phyloP scores from a whole-genome alignment of 441 rosid genomes.

The Arabidopsis hybrid region DNA sequence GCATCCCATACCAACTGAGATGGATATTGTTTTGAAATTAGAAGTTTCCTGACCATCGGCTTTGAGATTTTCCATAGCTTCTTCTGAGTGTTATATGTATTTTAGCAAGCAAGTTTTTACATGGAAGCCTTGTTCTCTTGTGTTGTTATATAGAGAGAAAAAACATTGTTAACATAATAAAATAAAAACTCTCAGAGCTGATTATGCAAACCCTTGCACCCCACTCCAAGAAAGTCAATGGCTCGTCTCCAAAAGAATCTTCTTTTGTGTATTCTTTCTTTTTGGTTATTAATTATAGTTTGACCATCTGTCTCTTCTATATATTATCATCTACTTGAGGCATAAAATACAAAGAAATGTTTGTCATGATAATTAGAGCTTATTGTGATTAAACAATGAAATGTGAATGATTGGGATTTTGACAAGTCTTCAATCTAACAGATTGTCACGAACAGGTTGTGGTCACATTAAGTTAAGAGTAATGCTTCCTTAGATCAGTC shows the following conservation, averaged over 20 bases:
- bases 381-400: neutral
- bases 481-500: no score
- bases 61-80: slow-evolving; percentile 1
- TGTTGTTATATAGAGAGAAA: slow-evolving; percentile 17
- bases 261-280: neutral
- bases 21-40: neutral
- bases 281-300: neutral
- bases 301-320: slow-evolving; percentile 1
- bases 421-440: neutral
- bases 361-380: neutral
- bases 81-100: neutral
- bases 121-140: neutral
- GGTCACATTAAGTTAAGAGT: no score
- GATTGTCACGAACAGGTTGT: neutral
- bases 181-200: no score
- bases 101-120: neutral
- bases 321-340: neutral
- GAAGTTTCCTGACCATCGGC: neutral
- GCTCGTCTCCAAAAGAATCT: neutral
- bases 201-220: slow-evolving; percentile 14
- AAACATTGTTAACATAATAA: neutral
- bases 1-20: neutral
- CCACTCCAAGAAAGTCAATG: slow-evolving; percentile 28
- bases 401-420: neutral
- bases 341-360: slow-evolving; percentile 14